A percentile compares a stretch with the other conserved stretches of the same genome.
Conservation (phyloP, 2,329 filamentous ascomycete genomes). For the Microdochium bolleyi region DNA sequence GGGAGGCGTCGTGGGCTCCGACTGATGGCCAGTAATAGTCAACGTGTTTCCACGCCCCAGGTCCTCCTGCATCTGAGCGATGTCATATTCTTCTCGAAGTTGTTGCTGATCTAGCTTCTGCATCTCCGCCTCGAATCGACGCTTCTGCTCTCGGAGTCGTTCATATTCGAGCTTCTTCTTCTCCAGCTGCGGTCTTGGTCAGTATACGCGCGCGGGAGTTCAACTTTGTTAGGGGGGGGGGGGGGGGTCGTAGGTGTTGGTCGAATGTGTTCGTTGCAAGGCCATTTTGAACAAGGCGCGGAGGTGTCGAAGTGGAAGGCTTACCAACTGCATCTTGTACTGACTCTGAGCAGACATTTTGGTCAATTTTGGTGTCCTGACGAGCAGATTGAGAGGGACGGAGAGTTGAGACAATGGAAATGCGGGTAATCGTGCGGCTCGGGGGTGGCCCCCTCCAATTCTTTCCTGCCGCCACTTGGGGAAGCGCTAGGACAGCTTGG, state of each 20-base stretch:
- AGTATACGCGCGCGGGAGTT: conserved; percentile 14
- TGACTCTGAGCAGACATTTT: conserved; percentile 13
- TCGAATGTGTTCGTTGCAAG: too few relatives aligned
- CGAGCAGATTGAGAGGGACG: background rate
- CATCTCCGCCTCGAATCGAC: conserved; percentile 88
- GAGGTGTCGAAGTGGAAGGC: conserved; percentile 19
- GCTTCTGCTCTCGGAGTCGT: conserved; percentile 78
- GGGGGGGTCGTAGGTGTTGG: background rate
- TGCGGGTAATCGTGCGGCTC: background rate
- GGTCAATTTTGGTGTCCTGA: background rate
- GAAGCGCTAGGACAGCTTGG: background rate
- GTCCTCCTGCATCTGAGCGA: conserved; percentile 78
- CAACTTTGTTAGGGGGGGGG: conserved; percentile 1
- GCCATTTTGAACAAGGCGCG: background rate
- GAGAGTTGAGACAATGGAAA: conserved; percentile 2
- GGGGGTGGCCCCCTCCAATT: background rate
- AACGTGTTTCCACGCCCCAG: conserved; percentile 47
- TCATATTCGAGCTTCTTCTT: conserved; percentile 93
- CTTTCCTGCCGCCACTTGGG: background rate
- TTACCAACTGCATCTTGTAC: conserved; percentile 62
- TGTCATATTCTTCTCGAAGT: conserved; percentile 73
- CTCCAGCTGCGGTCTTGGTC: conserved; percentile 60
- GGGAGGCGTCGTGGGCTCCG: conserved; percentile 91
- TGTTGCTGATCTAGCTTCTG: conserved; percentile 81
- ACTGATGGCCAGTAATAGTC: conserved; percentile 65